Base-by-base conservation (phyloP, 2,329 filamentous ascomycete genomes). In the Aspergillus pseudoviridinutans region DNA sequence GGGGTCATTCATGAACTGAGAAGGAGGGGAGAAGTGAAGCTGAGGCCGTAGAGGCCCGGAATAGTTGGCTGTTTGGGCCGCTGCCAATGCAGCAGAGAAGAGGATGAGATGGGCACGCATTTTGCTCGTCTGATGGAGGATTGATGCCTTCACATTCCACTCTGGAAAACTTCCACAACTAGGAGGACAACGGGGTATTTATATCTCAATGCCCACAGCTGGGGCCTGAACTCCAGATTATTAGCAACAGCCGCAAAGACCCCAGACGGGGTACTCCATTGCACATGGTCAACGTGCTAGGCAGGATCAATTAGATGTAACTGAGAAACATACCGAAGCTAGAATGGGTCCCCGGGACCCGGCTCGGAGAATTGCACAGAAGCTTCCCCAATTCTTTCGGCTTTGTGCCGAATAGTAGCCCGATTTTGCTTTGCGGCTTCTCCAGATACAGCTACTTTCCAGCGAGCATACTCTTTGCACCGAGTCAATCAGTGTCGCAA, bases 1-100 rank as follows among this genome's bases (percentile, higher is more conserved):
- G 1, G 85, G 85, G 62, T 88, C 86, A 60, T 86, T 87, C 51
- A 75, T 76, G 56, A 72, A 73, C 22, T 61, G 57, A 24, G 50
- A 53, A 12, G 68, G 68, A 5, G 71, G 68, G 22, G 68, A 68
- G 60, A 67, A 73, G 53, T 72, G 71, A 17, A 69, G 58, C 57
- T 71, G 70, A 20, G 71, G 71, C 50, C 71, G 64, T 50, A 68
- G 59, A 35, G 57, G 50, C 6, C 65, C 68, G 4, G 54, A 51
- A 41, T 62, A 62, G n/a, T 56, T 46, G 28, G 53, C 53, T 27
- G 58, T 50, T 10, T 54, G 51, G 4, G 47, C 55, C n/a, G 54
- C 49, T 14, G 51, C 49, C 47, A 49, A 28, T 24, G 53, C 25
- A 32, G 54, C 49, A 49, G 51, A 49, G 10, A 58, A 14, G 29